These are phyloP conservation scores for Iris pallida DNA, from an alignment of 116 monocot genomes.

Conservation along the genomic window DNA sequence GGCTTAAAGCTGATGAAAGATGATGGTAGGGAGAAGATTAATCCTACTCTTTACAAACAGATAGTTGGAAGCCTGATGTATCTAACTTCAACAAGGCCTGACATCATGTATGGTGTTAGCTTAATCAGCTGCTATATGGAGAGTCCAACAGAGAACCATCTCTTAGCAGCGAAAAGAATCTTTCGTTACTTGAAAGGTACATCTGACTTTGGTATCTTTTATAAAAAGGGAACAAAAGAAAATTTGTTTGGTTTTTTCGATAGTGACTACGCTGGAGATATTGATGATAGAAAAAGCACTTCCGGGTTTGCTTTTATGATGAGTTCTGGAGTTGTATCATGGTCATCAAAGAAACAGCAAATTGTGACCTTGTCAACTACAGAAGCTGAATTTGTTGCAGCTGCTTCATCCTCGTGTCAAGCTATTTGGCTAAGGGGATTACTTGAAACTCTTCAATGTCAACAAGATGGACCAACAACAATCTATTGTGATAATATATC, in stretches of 20 bases:
- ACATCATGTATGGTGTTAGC: background rate
- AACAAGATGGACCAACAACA: background rate
- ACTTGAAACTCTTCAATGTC: background rate
- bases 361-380: background rate
- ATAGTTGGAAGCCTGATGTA: conserved; percentile 1
- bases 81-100: background rate
- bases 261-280: background rate
- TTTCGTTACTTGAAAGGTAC: background rate
- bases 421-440: conserved; percentile 5
- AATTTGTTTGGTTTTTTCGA: background rate
- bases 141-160: background rate
- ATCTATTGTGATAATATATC: conserved; percentile 1
- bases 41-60: background rate
- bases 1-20: background rate
- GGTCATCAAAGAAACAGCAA: background rate
- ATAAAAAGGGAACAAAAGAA: background rate
- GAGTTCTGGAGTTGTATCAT: background rate
- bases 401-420: background rate
- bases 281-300: conserved; percentile 4
- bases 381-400: conserved; percentile 1
- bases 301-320: background rate
- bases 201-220: background rate
- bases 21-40: background rate
- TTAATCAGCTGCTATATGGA: background rate
- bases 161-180: background rate